Evolutionary conservation across 2,329 filamentous ascomycete genomes (phyloP), one percentile per base, ranked within the genome.

Genomic region (Fusarium luffae): DNA sequence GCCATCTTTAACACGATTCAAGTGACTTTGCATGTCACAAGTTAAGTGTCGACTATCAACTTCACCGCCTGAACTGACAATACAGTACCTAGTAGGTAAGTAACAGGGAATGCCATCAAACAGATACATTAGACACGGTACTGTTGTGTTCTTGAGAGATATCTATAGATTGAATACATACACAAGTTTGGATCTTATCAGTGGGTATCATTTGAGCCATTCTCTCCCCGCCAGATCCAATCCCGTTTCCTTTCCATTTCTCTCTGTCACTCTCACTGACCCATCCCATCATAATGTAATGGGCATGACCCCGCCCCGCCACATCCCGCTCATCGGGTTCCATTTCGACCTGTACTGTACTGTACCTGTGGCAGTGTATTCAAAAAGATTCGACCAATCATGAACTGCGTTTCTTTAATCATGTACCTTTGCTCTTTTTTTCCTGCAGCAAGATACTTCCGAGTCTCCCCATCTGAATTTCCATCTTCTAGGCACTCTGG

Each of bases 271-370:
- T 43, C 30, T 48, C 52, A 49, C 64, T 60, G 46, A 55, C 54
- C 67, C 32, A 37, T 37, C 34, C 34, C 10, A 25, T 60, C 27
- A 28, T 28, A 28, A 28, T 28, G 27, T 28, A 55, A 48, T 27
- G 68, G 68, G 50, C 50, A 10, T 60, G 60, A 52, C 65, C 69
- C 56, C 18, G 59, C 70, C 62, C 72, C 72, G 70, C 72, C 72
- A 74, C 70, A 75, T 65, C 70, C 68, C 59, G 59, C 64, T n/a
- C 16, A 37, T 37, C 16, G 16, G 34, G 34, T 18, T 60, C 59
- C 63, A 50, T 54, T 63, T 69, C 50, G 63, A 12, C 28, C 28
- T 28, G 28, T 28, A 28, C 11, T 28, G 27, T 28, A 28, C 57
- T 51, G 56, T 52, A 43, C 59, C 64, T 74, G 68, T 73, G 70